These are phyloP conservation scores for Boletus sp. DNA, from an alignment of 768 basidiomycete genomes.

Conservation along the genomic window DNA sequence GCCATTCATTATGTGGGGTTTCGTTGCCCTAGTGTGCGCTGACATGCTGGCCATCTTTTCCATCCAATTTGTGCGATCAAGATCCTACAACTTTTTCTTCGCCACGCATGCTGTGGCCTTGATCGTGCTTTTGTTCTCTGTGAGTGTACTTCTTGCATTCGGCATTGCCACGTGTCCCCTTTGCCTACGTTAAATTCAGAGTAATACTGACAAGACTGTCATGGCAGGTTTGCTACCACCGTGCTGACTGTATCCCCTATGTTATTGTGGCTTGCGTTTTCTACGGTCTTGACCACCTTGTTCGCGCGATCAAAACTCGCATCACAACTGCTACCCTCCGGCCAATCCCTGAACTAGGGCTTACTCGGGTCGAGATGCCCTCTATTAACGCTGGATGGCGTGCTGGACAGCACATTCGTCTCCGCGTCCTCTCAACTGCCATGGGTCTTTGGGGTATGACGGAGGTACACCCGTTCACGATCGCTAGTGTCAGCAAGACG, in stretches of 20 bases:
- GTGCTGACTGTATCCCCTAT: slow-evolving; percentile 48
- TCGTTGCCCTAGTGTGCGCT: slow-evolving; percentile 48
- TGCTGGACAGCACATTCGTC: slow-evolving; percentile 77
- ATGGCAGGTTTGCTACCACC: slow-evolving; percentile 49
- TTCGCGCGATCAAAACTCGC: slow-evolving; percentile 66
- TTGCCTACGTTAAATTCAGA: neutral
- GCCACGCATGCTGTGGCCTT: slow-evolving; percentile 58
- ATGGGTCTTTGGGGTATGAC: slow-evolving; percentile 56
- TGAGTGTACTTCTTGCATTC: slow-evolving; percentile 32
- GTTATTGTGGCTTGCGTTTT: slow-evolving; percentile 46
- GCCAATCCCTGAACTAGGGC: slow-evolving; percentile 57
- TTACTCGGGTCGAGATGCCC: slow-evolving; percentile 65
- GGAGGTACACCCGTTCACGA: slow-evolving; percentile 80
- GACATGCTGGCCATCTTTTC: slow-evolving; percentile 65
- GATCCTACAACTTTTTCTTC: slow-evolving; percentile 64
- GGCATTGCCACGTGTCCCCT: too few relatives aligned
- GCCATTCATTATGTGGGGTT: slow-evolving; percentile 45
- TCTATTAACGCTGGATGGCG: slow-evolving; percentile 71
- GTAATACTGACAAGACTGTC: neutral
- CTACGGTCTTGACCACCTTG: slow-evolving; percentile 56
- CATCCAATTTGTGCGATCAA: slow-evolving; percentile 48
- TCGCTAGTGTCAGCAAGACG: slow-evolving; percentile 57
- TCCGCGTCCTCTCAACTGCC: slow-evolving; percentile 57
- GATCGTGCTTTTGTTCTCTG: slow-evolving; percentile 52
- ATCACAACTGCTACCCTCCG: slow-evolving; percentile 55